Evolutionary conservation across 2,329 filamentous ascomycete genomes (phyloP).

Genomic region (Chalaropsis thielavioides): DNA sequence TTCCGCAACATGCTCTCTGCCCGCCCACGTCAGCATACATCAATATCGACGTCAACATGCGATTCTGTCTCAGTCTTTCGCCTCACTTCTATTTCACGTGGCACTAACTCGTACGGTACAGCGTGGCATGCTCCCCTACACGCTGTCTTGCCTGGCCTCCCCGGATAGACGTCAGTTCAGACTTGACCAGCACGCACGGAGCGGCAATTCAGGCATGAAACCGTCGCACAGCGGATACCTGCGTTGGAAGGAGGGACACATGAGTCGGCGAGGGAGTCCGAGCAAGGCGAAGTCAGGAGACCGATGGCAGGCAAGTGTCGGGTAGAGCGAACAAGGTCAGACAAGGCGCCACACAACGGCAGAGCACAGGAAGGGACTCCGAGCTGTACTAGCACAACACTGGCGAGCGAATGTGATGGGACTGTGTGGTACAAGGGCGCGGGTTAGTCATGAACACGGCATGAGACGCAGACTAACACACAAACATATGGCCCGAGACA

Average conservation of each 20-base stretch:
- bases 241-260: background rate
- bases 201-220: background rate
- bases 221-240: background rate
- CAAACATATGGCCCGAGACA: background rate
- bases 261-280: background rate
- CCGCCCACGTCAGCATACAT: background rate
- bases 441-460: background rate
- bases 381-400: background rate
- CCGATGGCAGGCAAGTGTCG: background rate
- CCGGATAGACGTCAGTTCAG: background rate
- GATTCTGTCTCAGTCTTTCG: background rate
- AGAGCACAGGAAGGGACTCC: background rate
- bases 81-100: background rate
- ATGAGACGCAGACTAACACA: background rate
- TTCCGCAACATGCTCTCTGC: background rate
- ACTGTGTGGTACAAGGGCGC: background rate
- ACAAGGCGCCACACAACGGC: background rate
- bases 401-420: background rate
- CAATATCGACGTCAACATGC: background rate
- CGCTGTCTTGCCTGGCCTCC: background rate
- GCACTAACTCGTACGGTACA: background rate
- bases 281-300: background rate
- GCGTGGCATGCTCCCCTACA: background rate
- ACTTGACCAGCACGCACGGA: background rate
- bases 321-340: background rate